Evolutionary conservation across 805 yeast species (phyloP).

Genomic region (Cyberlindnera misumaiensis): DNA sequence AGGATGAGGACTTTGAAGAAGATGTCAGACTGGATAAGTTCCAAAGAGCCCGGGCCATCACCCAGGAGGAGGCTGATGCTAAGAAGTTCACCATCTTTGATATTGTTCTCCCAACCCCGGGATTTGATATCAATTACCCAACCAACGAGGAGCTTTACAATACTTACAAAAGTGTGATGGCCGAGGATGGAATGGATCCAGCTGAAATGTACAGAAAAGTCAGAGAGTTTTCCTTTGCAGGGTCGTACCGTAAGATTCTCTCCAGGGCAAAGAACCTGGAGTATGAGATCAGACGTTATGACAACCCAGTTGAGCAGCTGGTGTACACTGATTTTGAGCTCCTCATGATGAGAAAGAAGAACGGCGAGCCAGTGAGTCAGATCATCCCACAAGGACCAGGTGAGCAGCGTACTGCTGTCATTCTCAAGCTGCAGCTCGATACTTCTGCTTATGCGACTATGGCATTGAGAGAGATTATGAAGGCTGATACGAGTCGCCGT

Average conservation of each 20-base stretch:
- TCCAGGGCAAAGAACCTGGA: slow-evolving; percentile 59
- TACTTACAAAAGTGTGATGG: slow-evolving; percentile 69
- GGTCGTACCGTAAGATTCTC: slow-evolving; percentile 75
- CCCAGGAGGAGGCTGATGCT: slow-evolving; percentile 59
- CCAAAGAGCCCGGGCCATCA: slow-evolving; percentile 65
- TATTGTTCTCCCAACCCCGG: slow-evolving; percentile 94
- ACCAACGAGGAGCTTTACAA: slow-evolving; percentile 50
- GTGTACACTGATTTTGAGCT: slow-evolving; percentile 74
- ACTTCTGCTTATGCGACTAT: slow-evolving; percentile 94
- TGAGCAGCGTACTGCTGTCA: slow-evolving; percentile 53
- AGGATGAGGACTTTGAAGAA: slow-evolving; percentile 57
- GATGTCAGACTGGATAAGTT: slow-evolving; percentile 55
- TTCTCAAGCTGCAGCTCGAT: slow-evolving; percentile 71
- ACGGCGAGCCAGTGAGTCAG: slow-evolving; percentile 18
- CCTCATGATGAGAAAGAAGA: slow-evolving; percentile 30
- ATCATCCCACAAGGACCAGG: slow-evolving; percentile 16
- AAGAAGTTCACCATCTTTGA: slow-evolving; percentile 67
- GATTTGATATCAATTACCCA: slow-evolving; percentile 88
- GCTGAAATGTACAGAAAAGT: slow-evolving; percentile 76
- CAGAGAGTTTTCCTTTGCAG: slow-evolving; percentile 85
- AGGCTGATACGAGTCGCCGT: slow-evolving; percentile 58
- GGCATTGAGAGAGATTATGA: slow-evolving; percentile 91
- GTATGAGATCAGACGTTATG: slow-evolving; percentile 56
- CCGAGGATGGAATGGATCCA: slow-evolving; percentile 76
- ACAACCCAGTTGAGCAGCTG: slow-evolving; percentile 59